Conservation (phyloP, 2,329 filamentous ascomycete species). For the Leptographium radiaticola region DNA sequence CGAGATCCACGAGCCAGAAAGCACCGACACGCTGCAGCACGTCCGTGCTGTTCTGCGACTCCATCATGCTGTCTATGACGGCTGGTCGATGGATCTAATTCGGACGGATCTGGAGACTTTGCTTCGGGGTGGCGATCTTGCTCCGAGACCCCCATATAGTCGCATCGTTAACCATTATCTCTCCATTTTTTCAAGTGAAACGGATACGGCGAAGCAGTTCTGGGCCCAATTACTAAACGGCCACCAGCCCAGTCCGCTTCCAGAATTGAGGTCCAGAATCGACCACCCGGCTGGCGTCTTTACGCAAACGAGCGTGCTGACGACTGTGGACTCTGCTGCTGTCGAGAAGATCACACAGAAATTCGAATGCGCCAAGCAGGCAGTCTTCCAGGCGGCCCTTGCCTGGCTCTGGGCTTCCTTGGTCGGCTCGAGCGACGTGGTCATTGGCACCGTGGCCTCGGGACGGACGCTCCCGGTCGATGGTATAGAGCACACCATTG, state of each 20-base stretch:
- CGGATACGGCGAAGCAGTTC: conserved; percentile 39
- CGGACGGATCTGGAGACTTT: conserved; percentile 50
- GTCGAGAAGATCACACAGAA: conserved; percentile 23
- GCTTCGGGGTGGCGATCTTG: conserved; percentile 19
- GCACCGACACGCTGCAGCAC: not conserved
- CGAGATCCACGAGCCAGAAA: conserved; percentile 28
- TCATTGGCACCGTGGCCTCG: conserved; percentile 70
- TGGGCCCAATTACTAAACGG: conserved; percentile 57
- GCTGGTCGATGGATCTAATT: conserved; percentile 78
- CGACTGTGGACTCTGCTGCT: conserved; percentile 17
- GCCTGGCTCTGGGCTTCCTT: conserved; percentile 53
- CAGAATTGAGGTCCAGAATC: conserved; percentile 37
- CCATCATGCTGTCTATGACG: conserved; percentile 81
- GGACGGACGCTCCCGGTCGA: conserved; percentile 62
- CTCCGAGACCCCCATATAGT: conserved; percentile 43
- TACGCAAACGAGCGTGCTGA: conserved; percentile 16
- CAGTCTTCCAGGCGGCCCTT: conserved; percentile 63
- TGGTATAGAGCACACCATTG: conserved; percentile 59
- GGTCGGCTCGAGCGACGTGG: conserved; percentile 49
- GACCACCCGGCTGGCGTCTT: conserved; percentile 7
- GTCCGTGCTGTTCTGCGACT: conserved; percentile 39
- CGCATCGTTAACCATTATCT: conserved; percentile 40
- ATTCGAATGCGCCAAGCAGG: conserved; percentile 47
- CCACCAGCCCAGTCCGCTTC: conserved; percentile 40
- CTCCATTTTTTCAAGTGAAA: conserved; percentile 11